These are phyloP conservation scores for Aspergillus intermedius DNA, from an alignment of 2,329 filamentous ascomycete species.

Conservation along the genomic window DNA sequence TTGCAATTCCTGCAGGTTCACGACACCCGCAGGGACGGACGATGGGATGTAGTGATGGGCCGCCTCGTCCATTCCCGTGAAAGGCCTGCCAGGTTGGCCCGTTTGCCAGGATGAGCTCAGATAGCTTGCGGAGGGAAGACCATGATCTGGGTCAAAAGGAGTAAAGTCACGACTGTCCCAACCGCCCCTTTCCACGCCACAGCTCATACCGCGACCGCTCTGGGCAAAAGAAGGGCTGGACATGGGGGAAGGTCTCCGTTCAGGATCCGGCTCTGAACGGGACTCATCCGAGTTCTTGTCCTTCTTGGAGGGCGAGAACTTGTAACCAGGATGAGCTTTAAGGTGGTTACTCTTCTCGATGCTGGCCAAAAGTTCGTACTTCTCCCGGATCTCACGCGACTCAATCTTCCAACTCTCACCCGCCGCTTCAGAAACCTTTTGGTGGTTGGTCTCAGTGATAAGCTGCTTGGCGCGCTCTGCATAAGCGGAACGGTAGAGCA, in stretches of 20 bases:
- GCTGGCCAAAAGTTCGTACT: conserved; percentile 72
- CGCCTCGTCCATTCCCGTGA: conserved; percentile 43
- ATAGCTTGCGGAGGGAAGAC: conserved; percentile 19
- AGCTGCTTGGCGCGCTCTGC: conserved; percentile 78
- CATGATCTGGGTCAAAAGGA: conserved; percentile 26
- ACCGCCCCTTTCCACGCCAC: conserved; percentile 19
- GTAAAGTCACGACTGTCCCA: conserved; percentile 29
- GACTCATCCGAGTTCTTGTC: conserved; percentile 26
- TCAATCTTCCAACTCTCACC: conserved; percentile 83
- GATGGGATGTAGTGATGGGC: conserved; percentile 49
- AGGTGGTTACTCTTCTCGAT: conserved; percentile 80
- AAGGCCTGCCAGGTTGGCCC: conserved; percentile 45
- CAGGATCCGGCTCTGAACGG: conserved; percentile 3
- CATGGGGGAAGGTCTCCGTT: conserved; percentile 9
- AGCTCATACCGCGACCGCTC: conserved; percentile 19
- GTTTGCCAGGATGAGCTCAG: conserved; percentile 47
- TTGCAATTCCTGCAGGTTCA: conserved; percentile 22
- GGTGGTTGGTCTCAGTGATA: conserved; percentile 83
- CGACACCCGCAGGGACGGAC: conserved; percentile 38
- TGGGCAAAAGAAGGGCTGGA: conserved; percentile 13
- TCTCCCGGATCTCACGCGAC: conserved; percentile 60
- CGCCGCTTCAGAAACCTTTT: conserved; percentile 81
- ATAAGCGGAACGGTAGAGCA: conserved; percentile 92
- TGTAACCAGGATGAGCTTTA: conserved; percentile 81
- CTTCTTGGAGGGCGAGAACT: conserved; percentile 67